A percentile compares a stretch with the other conserved stretches of the same genome.
These are phyloP conservation scores for Pseudisothecium myosuroides DNA, from an alignment of 225 moss, liverwort and hornwort species.

Conservation along the genomic window DNA sequence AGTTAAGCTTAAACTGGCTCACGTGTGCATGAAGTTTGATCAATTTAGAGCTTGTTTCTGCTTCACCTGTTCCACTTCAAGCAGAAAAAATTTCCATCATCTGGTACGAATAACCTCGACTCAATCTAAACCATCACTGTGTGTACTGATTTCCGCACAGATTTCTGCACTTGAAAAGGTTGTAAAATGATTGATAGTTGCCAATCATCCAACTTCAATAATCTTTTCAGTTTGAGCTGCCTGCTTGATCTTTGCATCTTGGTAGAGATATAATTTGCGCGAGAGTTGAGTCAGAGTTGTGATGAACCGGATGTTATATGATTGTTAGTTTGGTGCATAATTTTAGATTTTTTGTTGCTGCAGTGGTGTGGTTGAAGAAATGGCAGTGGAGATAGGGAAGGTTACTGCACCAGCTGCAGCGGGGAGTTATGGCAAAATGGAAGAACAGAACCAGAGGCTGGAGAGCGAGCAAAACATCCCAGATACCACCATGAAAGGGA, in stretches of 20 bases:
- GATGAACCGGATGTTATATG: background rate
- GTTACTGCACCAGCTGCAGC: background rate
- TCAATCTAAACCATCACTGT: background rate
- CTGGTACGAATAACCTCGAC: background rate
- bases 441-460: conserved; percentile 54
- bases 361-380: background rate
- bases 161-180: background rate
- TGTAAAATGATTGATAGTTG: background rate
- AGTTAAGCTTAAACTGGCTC: background rate
- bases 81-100: background rate
- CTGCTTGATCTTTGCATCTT: background rate
- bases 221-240: background rate
- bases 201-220: background rate
- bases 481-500: conserved; percentile 22
- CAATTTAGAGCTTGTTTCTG: background rate
- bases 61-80: background rate
- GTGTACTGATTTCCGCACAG: background rate
- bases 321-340: background rate
- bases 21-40: background rate
- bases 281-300: background rate
- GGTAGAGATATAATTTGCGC: background rate
- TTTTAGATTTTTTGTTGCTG: background rate
- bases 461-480: conserved; percentile 37
- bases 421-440: conserved; percentile 52
- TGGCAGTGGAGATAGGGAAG: background rate